Conservation (phyloP, 805 yeast species). For the Candida lessepsii region DNA sequence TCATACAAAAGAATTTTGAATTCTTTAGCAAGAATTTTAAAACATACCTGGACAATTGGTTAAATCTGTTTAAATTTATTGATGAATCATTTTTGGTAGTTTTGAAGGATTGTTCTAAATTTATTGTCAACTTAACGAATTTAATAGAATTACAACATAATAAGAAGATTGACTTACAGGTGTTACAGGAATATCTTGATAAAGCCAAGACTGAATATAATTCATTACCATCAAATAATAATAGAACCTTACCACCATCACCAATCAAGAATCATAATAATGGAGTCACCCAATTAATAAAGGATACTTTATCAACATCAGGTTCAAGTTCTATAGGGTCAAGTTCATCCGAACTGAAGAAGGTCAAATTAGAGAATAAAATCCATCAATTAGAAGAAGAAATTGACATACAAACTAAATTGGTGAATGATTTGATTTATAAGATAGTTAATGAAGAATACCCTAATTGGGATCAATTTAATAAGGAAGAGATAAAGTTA, state of each 20-base stretch:
- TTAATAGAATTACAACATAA: conserved; percentile 84
- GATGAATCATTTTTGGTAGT: conserved; percentile 83
- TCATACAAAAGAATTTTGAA: conserved; percentile 30
- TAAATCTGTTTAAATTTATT: conserved; percentile 44
- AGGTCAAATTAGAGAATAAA: conserved; percentile 40
- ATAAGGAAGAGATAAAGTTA: conserved; percentile 70
- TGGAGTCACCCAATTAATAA: conserved; percentile 43
- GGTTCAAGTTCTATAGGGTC: conserved; percentile 42
- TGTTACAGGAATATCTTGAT: conserved; percentile 70
- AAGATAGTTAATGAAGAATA: conserved; percentile 51
- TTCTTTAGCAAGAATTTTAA: conserved; percentile 38
- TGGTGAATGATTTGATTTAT: conserved; percentile 46
- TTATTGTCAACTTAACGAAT: conserved; percentile 43
- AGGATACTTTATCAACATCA: conserved; percentile 51
- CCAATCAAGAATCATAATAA: conserved; percentile 28
- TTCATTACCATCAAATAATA: conserved; percentile 17
- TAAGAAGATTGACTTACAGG: conserved; percentile 88
- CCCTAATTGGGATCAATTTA: conserved; percentile 73
- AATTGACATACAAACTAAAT: conserved; percentile 39
- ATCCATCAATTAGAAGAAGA: conserved; percentile 47
- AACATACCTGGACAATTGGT: conserved; percentile 40
- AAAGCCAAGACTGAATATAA: conserved; percentile 68
- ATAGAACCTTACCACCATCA: conserved; percentile 28
- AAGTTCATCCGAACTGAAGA: conserved; percentile 43
- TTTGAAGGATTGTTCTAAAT: conserved; percentile 84